These are phyloP conservation scores for Syncephalastrum monosporum DNA, from an alignment of 371 early-diverging fungal species.

Conservation along the genomic window DNA sequence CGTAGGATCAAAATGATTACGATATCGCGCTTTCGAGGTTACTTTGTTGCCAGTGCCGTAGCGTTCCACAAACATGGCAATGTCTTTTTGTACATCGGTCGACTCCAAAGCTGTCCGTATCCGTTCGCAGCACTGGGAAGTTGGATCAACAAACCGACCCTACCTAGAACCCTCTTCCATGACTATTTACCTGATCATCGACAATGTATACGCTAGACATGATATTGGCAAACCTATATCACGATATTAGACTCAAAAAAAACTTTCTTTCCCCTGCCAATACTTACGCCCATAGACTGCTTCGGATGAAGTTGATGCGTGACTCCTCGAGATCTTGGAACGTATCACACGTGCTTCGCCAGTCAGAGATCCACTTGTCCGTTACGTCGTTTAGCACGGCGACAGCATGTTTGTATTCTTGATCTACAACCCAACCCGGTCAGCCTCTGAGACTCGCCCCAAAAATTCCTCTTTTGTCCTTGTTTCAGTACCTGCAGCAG, in stretches of 20 bases:
- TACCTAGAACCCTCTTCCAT: not conserved
- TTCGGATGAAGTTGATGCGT: constrained; percentile 22
- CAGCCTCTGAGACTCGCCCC: not conserved
- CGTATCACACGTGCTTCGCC: constrained; percentile 22
- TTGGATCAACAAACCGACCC: not conserved
- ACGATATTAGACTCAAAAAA: not conserved
- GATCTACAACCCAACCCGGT: constrained; percentile 3
- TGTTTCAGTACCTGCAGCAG: constrained; percentile 6
- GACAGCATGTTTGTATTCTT: constrained; percentile 14
- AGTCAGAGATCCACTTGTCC: constrained; percentile 20
- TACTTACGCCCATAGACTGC: constrained; percentile 26
- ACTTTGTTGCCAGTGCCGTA: constrained; percentile 9
- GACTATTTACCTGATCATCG: constrained; percentile 27
- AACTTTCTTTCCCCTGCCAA: not conserved
- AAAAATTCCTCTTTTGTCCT: too few species aligned
- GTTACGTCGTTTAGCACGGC: constrained; percentile 9
- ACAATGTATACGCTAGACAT: constrained; percentile 26
- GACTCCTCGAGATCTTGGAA: constrained; percentile 21
- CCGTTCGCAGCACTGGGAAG: constrained; percentile 21
- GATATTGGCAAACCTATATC: constrained; percentile 26
- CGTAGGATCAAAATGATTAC: too few species aligned
- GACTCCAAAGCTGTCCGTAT: constrained; percentile 23
- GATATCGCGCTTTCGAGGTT: not conserved
- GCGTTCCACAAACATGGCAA: constrained; percentile 8
- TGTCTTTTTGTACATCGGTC: constrained; percentile 26